Percentiles rank a stretch among this genome's conserved stretches.
Conservation (phyloP, 2,329 filamentous ascomycete genomes). For the Conoideocrella luteorostrata region DNA sequence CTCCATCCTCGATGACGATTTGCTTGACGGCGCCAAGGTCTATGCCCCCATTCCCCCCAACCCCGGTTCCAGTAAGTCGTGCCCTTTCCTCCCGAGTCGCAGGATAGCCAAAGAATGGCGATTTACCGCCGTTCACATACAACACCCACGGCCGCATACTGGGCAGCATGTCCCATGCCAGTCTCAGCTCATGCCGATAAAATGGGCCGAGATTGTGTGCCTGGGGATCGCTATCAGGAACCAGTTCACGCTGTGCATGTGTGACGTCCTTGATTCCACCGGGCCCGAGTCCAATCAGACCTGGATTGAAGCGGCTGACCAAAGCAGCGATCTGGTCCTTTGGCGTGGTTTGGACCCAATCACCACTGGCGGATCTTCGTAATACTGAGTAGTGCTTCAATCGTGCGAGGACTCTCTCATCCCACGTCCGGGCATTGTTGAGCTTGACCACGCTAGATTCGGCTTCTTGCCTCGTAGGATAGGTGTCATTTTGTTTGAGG, state of each 20-base stretch:
- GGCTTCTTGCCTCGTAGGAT: neutral
- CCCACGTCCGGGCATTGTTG: neutral
- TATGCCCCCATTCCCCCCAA: constrained; percentile 1
- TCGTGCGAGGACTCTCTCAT: neutral
- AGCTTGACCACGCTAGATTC: constrained; percentile 2
- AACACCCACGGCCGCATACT: constrained; percentile 1
- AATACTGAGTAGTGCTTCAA: constrained; percentile 3
- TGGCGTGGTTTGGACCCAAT: neutral
- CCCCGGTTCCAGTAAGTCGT: neutral
- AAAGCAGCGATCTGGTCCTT: constrained; percentile 4
- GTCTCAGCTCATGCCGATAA: constrained; percentile 1
- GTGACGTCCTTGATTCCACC: constrained; percentile 1
- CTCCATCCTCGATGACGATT: neutral
- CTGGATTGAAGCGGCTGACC: constrained; percentile 2
- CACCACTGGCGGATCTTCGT: neutral
- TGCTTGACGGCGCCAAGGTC: constrained; percentile 1
- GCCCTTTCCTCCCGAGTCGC: neutral
- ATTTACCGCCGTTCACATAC: constrained; percentile 2
- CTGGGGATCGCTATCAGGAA: constrained; percentile 1
- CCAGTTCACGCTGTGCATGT: neutral
- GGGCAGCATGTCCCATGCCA: constrained; percentile 5
- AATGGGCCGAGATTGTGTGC: constrained; percentile 2
- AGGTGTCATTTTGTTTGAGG: constrained; percentile 1
- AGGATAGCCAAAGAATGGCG: constrained; percentile 4
- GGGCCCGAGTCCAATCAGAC: constrained; percentile 1